These are phyloP conservation scores for Moesziomyces sp. DNA, from an alignment of 1,284 basidiomycete species.

Conservation along the genomic window DNA sequence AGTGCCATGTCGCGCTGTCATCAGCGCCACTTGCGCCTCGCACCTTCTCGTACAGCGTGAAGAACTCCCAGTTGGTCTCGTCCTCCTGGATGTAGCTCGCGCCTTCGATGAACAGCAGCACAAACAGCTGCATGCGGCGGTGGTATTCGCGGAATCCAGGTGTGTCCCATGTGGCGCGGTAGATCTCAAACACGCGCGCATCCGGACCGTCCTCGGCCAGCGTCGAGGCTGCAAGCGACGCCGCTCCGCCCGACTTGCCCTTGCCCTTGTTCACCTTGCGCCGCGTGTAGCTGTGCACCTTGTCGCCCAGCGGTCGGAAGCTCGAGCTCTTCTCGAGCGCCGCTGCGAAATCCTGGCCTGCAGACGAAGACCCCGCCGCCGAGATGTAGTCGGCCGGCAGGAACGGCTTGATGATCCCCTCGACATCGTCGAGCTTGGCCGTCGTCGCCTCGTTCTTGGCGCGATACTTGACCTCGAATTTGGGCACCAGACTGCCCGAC, in stretches of 20 bases:
- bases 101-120: slow-evolving; percentile 92
- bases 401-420: slow-evolving; percentile 79
- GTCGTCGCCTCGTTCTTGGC: slow-evolving; percentile 69
- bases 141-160: slow-evolving; percentile 93
- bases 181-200: slow-evolving; percentile 58
- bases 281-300: slow-evolving; percentile 80
- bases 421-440: slow-evolving; percentile 85
- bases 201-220: slow-evolving; percentile 60
- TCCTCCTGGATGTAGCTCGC: slow-evolving; percentile 77
- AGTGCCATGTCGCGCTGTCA: slow-evolving; percentile 81
- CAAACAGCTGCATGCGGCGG: slow-evolving; percentile 92
- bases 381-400: slow-evolving; percentile 75
- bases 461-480: slow-evolving; percentile 52
- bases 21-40: background rate
- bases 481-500: slow-evolving; percentile 80
- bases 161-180: slow-evolving; percentile 78
- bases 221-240: slow-evolving; percentile 44
- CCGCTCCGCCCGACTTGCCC: slow-evolving; percentile 71
- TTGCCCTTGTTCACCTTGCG: slow-evolving; percentile 52
- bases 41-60: slow-evolving; percentile 60
- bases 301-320: slow-evolving; percentile 82
- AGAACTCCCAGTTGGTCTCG: slow-evolving; percentile 70
- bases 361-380: slow-evolving; percentile 13
- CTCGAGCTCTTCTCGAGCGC: slow-evolving; percentile 69
- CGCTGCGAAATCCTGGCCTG: slow-evolving; percentile 75